Percentiles rank a stretch among this genome's conserved stretches.
phyloP scores from a whole-genome alignment of 2,329 filamentous ascomycete species.

The Fusarium sp. region DNA sequence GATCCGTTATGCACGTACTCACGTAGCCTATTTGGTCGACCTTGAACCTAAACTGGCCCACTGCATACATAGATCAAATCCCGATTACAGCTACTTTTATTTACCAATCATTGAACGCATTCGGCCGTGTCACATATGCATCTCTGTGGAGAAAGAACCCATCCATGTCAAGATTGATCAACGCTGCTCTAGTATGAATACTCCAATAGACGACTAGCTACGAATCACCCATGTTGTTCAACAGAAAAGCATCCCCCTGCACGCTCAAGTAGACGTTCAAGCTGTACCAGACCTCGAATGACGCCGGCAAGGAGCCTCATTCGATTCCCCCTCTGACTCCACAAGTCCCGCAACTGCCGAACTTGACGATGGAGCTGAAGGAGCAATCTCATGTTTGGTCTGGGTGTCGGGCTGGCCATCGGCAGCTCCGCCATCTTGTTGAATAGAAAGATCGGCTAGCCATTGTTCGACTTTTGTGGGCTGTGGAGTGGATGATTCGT shows the following conservation, averaged over 20 bases:
- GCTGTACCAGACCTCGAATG: background rate
- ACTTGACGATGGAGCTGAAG: background rate
- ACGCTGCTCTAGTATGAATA: background rate
- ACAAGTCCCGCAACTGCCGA: background rate
- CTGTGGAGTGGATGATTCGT: too few relatives aligned
- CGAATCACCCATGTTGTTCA: background rate
- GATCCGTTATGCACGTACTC: background rate
- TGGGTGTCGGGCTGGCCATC: background rate
- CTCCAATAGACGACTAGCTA: background rate
- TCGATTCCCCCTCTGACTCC: background rate
- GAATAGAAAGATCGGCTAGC: background rate
- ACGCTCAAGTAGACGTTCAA: background rate
- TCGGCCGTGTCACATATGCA: background rate
- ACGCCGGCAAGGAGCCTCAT: background rate
- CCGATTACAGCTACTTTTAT: background rate
- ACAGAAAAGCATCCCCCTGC: background rate
- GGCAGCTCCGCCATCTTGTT: background rate
- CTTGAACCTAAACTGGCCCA: background rate
- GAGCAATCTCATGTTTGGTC: background rate
- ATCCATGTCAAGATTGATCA: background rate
- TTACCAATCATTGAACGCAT: background rate
- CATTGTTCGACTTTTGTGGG: background rate
- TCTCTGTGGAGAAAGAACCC: background rate
- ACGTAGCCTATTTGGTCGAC: background rate
- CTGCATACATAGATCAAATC: background rate